These are phyloP conservation scores for Wickerhamomyces sp. DNA, from an alignment of 1,139 yeast genomes.

Conservation along the genomic window DNA sequence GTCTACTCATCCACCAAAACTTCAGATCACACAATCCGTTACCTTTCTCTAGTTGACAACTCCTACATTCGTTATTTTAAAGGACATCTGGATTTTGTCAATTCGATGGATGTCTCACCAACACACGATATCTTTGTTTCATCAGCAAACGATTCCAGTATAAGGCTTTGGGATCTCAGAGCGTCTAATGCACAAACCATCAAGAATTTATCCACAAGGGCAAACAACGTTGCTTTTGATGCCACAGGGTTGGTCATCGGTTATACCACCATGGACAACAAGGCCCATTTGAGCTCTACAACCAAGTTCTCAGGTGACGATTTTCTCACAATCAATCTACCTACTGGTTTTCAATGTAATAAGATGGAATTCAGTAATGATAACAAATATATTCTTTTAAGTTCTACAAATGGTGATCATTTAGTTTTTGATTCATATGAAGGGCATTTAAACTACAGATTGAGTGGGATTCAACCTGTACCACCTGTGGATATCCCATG, in stretches of 20 bases:
- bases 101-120: conserved; percentile 71
- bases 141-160: conserved; percentile 71
- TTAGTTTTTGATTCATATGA: conserved; percentile 67
- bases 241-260: conserved; percentile 83
- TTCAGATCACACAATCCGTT: conserved; percentile 70
- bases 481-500: conserved; percentile 43
- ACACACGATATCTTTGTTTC: conserved; percentile 62
- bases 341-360: conserved; percentile 43
- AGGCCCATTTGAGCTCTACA: conserved; percentile 56
- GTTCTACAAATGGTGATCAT: conserved; percentile 48
- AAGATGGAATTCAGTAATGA: conserved; percentile 80
- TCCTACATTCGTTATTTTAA: conserved; percentile 77
- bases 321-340: conserved; percentile 39
- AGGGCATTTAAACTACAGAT: conserved; percentile 52
- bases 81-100: conserved; percentile 79
- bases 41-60: conserved; percentile 72
- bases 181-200: conserved; percentile 58
- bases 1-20: conserved; percentile 79
- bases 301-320: conserved; percentile 53
- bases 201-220: conserved; percentile 47
- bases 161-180: conserved; percentile 82
- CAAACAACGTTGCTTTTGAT: conserved; percentile 64
- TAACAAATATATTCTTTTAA: conserved; percentile 67
- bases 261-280: conserved; percentile 46
- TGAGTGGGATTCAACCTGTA: conserved; percentile 40